Base-by-base conservation (phyloP, 2,329 filamentous ascomycete species). In the Clarireedia hainanense region DNA sequence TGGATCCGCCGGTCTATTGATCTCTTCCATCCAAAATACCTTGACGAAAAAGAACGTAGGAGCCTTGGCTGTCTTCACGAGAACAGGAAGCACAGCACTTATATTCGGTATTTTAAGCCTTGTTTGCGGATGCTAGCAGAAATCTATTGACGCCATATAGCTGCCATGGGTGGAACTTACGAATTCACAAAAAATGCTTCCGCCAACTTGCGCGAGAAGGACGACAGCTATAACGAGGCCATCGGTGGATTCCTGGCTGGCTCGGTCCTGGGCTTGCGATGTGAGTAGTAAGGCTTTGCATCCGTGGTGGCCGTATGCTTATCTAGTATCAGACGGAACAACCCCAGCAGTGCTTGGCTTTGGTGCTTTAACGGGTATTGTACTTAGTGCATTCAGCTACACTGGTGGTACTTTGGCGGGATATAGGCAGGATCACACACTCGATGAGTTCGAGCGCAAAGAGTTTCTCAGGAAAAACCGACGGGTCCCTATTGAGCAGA, bases 1-100 rank as follows among this genome's bases (percentile, higher is more conserved):
- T 59, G 83, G 84, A 67, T 75, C 76, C 58, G 80, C 80, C 58
- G 91, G 91, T 65, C 74, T 88, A 69, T 79, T 90, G 72, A 71
- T 87, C 58, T 86, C 89, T 50, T 85, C 88, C 55, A 79, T 95
- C 63, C 88, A 91, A 76, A 97, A 95, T 76, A 89, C 91, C 57
- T 80, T 96, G 65, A 80, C 85, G 55, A 91, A 84, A 76, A 80
- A 83, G 70, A 96, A 96, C 72, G 77, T 94, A 63, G 89, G 91
- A 65, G 80, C 85, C 60, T 82, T 86, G 76, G 88, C 88, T 63
- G 80, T 96, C 67, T 85, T 97, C 70, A 88, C 88, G 47, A 83
- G 84, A 67, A 86, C 84, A 56, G 91, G 91, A 63, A 77, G 85
- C 68, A 86, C 86, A 50, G 87, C 92, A 68, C 86, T 76, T 59